These are phyloP conservation scores for Botrytis cinerea DNA, from an alignment of 2,329 filamentous ascomycete species.

Conservation along the genomic window DNA sequence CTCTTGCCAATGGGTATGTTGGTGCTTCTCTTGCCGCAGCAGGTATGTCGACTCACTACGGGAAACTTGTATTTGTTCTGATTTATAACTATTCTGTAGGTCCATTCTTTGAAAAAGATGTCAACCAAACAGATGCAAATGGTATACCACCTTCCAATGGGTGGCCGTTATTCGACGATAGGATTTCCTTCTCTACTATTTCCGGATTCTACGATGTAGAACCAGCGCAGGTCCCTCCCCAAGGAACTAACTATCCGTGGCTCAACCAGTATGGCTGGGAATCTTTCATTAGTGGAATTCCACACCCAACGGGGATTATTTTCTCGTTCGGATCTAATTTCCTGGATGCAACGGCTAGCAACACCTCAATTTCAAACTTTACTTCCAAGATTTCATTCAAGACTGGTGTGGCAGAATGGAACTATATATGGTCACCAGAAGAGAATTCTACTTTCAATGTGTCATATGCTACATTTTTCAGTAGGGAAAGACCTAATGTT, in stretches of 20 bases:
- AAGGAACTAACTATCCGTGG: constrained; percentile 67
- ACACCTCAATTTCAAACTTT: constrained; percentile 61
- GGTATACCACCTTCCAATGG: constrained; percentile 52
- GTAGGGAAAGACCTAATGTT: constrained; percentile 40
- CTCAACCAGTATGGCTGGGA: constrained; percentile 69
- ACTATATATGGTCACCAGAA: constrained; percentile 64
- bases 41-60: background rate
- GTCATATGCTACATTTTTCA: constrained; percentile 62
- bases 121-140: constrained; percentile 39
- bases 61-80: background rate
- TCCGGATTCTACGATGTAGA: constrained; percentile 67
- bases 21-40: background rate
- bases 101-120: constrained; percentile 41
- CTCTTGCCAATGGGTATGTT: constrained; percentile 41
- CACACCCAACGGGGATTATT: constrained; percentile 65
- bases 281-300: constrained; percentile 69
- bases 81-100: constrained; percentile 27
- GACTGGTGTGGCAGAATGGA: constrained; percentile 63
- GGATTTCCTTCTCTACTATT: constrained; percentile 68
- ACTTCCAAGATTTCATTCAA: constrained; percentile 62
- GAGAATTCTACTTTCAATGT: constrained; percentile 55
- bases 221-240: constrained; percentile 48
- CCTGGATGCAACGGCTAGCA: constrained; percentile 62
- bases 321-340: constrained; percentile 57
- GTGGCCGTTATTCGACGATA: constrained; percentile 65